Evolutionary conservation across 306 rosid species (phyloP).

Genomic region (Cucurbita maxima): DNA sequence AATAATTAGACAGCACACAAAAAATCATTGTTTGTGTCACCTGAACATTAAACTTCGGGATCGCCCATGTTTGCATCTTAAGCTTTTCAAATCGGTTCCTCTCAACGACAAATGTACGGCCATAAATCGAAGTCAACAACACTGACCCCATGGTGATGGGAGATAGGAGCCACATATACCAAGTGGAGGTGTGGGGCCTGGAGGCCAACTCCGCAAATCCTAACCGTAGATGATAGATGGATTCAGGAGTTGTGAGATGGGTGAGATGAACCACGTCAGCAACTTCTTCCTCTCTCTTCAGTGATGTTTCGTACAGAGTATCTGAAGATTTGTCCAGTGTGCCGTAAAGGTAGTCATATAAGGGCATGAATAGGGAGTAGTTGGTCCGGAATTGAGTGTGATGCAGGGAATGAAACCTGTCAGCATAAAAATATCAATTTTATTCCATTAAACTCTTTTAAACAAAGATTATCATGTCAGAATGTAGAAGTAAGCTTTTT

Average conservation of each 20-base stretch:
- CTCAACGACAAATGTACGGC: slow-evolving; percentile 19
- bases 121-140: slow-evolving; percentile 10
- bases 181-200: slow-evolving; percentile 11
- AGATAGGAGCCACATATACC: slow-evolving; percentile 21
- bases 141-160: slow-evolving; percentile 24
- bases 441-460: not conserved
- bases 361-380: slow-evolving; percentile 24
- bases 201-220: slow-evolving; percentile 26
- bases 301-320: slow-evolving; percentile 4
- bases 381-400: slow-evolving; percentile 34
- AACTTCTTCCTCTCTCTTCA: slow-evolving; percentile 9
- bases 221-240: slow-evolving; percentile 20
- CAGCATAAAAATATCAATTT: not conserved
- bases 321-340: slow-evolving; percentile 20
- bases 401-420: slow-evolving; percentile 28
- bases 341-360: slow-evolving; percentile 21
- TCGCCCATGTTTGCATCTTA: slow-evolving; percentile 22
- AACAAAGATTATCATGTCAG: not conserved
- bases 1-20: not conserved
- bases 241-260: slow-evolving; percentile 21
- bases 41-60: slow-evolving; percentile 19
- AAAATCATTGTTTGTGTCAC: not conserved
- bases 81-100: slow-evolving; percentile 9
- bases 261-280: slow-evolving; percentile 29
- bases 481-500: not conserved